These are phyloP conservation scores for Aspergillus oerlinghausenensis DNA, from an alignment of 2,329 filamentous ascomycete genomes.

Conservation along the genomic window DNA sequence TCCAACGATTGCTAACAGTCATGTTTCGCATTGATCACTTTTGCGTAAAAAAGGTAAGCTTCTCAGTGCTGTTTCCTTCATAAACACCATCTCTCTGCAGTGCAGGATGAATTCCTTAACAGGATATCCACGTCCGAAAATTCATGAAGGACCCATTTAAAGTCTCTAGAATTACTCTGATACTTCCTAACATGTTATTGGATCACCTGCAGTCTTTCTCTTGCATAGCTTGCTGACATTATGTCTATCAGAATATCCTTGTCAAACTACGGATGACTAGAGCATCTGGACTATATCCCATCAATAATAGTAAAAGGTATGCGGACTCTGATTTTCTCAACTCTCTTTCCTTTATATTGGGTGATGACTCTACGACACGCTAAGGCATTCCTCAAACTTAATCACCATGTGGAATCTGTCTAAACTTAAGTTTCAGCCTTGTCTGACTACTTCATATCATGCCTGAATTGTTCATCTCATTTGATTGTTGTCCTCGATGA, in stretches of 20 bases:
- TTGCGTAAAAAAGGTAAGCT: constrained; percentile 1
- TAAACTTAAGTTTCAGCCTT: constrained; percentile 63
- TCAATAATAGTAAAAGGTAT: constrained; percentile 42
- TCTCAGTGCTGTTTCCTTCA: neutral
- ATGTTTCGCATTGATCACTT: neutral
- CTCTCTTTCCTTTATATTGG: constrained; percentile 25
- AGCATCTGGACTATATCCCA: neutral
- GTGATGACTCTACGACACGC: constrained; percentile 62
- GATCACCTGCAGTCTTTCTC: constrained; percentile 6
- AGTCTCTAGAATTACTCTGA: constrained; percentile 57
- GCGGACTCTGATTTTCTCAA: constrained; percentile 9
- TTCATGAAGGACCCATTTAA: constrained; percentile 48
- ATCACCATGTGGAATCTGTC: constrained; percentile 62
- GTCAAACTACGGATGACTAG: neutral
- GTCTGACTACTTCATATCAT: constrained; percentile 48
- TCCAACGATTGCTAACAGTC: neutral
- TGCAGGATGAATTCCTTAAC: constrained; percentile 40
- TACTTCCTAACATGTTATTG: constrained; percentile 10
- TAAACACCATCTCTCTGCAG: neutral
- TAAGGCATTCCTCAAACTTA: constrained; percentile 67
- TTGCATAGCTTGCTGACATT: constrained; percentile 5
- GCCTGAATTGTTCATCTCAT: constrained; percentile 14
- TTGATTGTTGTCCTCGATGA: constrained; percentile 17
- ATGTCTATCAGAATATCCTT: neutral
- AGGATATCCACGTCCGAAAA: constrained; percentile 58